Evolutionary conservation across 805 yeast genomes (phyloP).

Genomic region (Spathaspora hagerdaliae): DNA sequence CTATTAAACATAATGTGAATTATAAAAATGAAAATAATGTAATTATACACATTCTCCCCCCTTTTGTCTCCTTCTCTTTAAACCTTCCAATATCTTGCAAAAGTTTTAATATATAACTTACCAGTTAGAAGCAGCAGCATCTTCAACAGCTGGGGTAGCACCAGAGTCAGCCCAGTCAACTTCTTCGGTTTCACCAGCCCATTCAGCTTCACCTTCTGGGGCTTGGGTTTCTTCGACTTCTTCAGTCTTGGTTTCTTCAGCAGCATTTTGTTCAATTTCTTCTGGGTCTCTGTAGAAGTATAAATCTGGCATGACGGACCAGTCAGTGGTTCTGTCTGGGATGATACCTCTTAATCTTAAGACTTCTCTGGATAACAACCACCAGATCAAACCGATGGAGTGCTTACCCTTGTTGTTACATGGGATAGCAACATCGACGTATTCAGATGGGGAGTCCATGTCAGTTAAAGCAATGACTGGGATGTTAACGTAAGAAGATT

Average conservation of each 20-base stretch:
- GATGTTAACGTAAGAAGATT: conserved; percentile 99
- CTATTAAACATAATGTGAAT: conserved; percentile 3
- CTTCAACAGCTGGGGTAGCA: conserved; percentile 62
- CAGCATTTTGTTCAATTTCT: conserved; percentile 84
- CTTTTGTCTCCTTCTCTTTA: background rate
- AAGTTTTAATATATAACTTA: conserved; percentile 18
- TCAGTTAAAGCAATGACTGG: conserved; percentile 99
- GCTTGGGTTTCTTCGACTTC: conserved; percentile 66
- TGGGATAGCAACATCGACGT: conserved; percentile 99
- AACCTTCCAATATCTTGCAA: background rate
- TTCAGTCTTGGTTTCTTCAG: conserved; percentile 47
- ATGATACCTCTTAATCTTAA: conserved; percentile 97
- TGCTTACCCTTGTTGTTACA: conserved; percentile 99
- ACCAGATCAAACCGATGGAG: conserved; percentile 99
- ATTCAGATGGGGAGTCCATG: conserved; percentile 98
- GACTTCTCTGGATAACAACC: conserved; percentile 98
- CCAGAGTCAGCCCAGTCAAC: conserved; percentile 64
- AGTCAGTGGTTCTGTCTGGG: conserved; percentile 92
- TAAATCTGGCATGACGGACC: conserved; percentile 99
- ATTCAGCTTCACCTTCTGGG: conserved; percentile 54
- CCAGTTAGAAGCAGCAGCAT: conserved; percentile 63
- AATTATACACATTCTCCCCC: conserved; percentile 1
- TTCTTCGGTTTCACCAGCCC: conserved; percentile 54
- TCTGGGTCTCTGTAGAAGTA: conserved; percentile 99
- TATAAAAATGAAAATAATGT: background rate